Base-by-base conservation (phyloP, 2,329 filamentous ascomycete genomes). In the Uncinocarpus reesii region DNA sequence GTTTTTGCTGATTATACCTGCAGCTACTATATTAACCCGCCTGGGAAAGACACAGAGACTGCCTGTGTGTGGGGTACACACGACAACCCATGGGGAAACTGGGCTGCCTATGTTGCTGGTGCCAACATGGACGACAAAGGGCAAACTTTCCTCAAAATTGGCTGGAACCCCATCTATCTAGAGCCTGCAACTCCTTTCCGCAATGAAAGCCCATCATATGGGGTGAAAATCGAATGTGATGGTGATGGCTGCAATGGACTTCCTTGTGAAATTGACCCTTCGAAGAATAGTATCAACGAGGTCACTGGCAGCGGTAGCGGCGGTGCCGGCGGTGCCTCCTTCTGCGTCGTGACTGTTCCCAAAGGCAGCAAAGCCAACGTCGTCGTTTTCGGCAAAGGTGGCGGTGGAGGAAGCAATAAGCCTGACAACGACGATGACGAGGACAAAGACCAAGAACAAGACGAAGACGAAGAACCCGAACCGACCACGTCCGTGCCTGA, bases 1-100 rank as follows among this genome's bases (percentile, higher is more conserved):
- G 24, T 16, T 20, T 46, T 23, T 28, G 24, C 13, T 53, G 47
- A 47, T 47, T 48, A 55, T 32, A 13, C 54, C 57, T 59, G 49
- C 53, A 84, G 80, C 63, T 88, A 77, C 66, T 89, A 89, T 60
- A 78, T 89, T 69, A 89, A 89, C 67, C 75, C 81, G 24, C 85
- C 84, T 28, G 84, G 85, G 52, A 71, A 78, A 38, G 58, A 61
- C 23, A 69, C 74, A 4, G 68, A 70, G 4, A 74, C 79, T 42
- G 84, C 77, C 43, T 90, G 85, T 62, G 65, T 82, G 49, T 89
- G 85, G 85, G 83, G 85, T 50, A 76, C 76, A 37, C 71, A 71
- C 7, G 68, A 70, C 34, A 71, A 80, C 53, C 73, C 82, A 1
- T 65, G 79, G 56, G 85, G 84, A 42, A 89, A 89, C 69, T 89